Base-by-base conservation (phyloP, 208 protist genomes). In the Wallacemonas rigidus region DNA sequence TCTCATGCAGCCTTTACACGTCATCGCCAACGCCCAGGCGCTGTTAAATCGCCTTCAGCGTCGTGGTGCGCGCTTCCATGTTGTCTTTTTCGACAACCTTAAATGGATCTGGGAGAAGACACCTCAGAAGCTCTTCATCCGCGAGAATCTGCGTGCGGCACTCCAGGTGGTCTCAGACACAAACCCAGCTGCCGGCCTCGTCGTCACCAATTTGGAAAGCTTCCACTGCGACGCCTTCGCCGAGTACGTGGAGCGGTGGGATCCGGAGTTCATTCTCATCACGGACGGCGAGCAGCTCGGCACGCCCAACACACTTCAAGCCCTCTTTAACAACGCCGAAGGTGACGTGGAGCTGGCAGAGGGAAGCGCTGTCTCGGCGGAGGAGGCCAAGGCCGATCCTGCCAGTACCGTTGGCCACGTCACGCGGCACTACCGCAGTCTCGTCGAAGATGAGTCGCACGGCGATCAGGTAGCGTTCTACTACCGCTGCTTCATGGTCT, bases 231-330 rank as follows among this genome's bases (percentile, higher is more conserved):
- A 77, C 12, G 86, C 41, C 6, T 97, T 95, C 74, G 64, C 69
- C 12, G 67, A 67, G 26, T 88, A 95, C 82, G 58, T 95, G 26
- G 63, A 67, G 55, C 54, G 77, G 55, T 89, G 82, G 79, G 86
- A 94, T 63, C 93, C 93, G 1, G 88, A 95, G 82, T 97, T 95
- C 75, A 69, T 97, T 15, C 75, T 97, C 60, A 90, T 95, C 68
- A 87, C 86, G 38, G 93, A 97, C 71, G 93, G 86, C 51, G 93
- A 97, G 77, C 90, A 97, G 76, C 80, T 96, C 14, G 91, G 79
- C 44, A 68, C 69, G 35, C 78, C 80, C 4, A 87, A 72, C 44
- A 55, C 74, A 35, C 73, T 95, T 58, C 83, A 90, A 57, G 60
- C 70, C 38, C 71, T 92, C 63, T 95, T 90, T 62, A 72, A 87